These are phyloP conservation scores for Roridomyces roridus DNA, from an alignment of 768 basidiomycete species.

Conservation along the genomic window DNA sequence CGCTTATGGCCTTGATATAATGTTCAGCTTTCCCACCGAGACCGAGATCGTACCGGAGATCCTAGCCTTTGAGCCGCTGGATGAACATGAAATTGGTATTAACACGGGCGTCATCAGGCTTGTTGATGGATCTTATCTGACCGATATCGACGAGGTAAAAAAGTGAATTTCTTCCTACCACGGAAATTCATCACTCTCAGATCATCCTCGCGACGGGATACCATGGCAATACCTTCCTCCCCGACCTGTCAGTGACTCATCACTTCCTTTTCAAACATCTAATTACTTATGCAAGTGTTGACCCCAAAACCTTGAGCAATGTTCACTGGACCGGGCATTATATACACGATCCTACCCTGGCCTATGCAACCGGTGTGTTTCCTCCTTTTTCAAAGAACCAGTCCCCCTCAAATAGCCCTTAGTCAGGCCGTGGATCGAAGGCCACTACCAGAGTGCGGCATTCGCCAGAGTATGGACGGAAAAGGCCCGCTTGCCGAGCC, in stretches of 20 bases:
- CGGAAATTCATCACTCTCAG: neutral
- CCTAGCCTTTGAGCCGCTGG: conserved; percentile 29
- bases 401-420: neutral
- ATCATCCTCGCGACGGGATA: conserved; percentile 39
- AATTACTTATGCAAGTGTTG: no score
- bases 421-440: conserved; percentile 32
- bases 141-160: conserved; percentile 34
- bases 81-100: conserved; percentile 25
- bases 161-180: neutral
- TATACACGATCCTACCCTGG: conserved; percentile 41
- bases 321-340: conserved; percentile 38
- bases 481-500: conserved; percentile 29
- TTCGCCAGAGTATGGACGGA: conserved; percentile 35
- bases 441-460: conserved; percentile 30
- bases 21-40: conserved; percentile 30
- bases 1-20: conserved; percentile 32
- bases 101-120: conserved; percentile 32
- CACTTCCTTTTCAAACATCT: neutral
- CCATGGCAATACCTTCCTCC: conserved; percentile 36
- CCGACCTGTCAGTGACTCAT: conserved; percentile 10
- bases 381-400: neutral
- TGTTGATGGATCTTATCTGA: conserved; percentile 35
- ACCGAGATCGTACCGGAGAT: conserved; percentile 37
- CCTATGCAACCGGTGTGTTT: conserved; percentile 28
- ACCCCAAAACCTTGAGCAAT: no score